Conservation (phyloP, 2,329 filamentous ascomycete species). For the Fusarium incarnatum region DNA sequence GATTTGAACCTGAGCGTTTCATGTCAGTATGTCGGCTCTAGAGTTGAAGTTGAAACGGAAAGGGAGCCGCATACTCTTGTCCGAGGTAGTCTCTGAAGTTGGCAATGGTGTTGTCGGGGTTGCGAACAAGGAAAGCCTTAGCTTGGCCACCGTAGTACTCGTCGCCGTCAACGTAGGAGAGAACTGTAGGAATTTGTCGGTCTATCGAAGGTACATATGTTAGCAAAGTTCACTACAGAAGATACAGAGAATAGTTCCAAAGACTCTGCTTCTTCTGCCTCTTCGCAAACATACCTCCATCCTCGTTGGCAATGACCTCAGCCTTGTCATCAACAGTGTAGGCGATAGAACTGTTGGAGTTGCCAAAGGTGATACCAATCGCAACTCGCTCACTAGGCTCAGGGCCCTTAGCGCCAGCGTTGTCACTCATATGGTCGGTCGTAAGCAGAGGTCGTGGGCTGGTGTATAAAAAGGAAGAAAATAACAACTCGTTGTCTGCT, state of each 20-base stretch:
- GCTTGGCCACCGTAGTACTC: constrained; percentile 97
- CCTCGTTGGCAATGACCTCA: constrained; percentile 98
- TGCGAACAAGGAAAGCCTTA: constrained; percentile 92
- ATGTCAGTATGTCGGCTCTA: constrained; percentile 34
- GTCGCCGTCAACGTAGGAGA: constrained; percentile 95
- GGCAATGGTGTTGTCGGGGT: constrained; percentile 91
- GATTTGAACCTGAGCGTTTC: constrained; percentile 77
- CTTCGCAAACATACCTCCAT: constrained; percentile 75
- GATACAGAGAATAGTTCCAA: neutral
- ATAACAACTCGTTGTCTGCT: constrained; percentile 25
- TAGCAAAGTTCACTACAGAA: constrained; percentile 7
- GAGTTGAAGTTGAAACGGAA: neutral
- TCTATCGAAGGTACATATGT: constrained; percentile 64
- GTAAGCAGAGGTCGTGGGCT: constrained; percentile 5
- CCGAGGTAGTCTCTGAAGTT: constrained; percentile 97
- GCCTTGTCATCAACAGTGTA: constrained; percentile 93
- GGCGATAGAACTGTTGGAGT: constrained; percentile 97
- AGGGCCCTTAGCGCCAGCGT: constrained; percentile 57
- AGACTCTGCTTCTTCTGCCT: neutral
- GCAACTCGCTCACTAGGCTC: constrained; percentile 72
- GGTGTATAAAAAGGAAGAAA: constrained; percentile 12
- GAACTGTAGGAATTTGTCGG: constrained; percentile 93
- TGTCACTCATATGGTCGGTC: constrained; percentile 59
- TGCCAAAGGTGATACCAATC: constrained; percentile 98
- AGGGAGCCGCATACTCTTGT: constrained; percentile 75